Conservation (phyloP, 257 asterid species). For the Misopates orontium region DNA sequence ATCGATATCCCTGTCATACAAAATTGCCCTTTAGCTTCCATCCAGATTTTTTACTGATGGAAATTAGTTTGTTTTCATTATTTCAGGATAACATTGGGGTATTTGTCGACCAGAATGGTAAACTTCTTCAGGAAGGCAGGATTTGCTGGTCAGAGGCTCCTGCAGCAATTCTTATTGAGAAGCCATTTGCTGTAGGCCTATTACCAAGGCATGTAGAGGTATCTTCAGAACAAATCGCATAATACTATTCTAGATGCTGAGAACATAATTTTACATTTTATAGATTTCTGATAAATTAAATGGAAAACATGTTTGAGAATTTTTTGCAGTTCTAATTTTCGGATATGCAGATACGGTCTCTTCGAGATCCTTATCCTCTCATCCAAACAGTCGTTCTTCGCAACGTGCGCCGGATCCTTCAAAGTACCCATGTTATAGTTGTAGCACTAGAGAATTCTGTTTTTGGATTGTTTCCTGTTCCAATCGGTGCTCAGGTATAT, state of each 20-base stretch:
- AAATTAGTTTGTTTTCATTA: slow-evolving; percentile 20
- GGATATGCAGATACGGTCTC: slow-evolving; percentile 81
- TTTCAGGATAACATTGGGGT: slow-evolving; percentile 94
- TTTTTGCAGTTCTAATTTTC: slow-evolving; percentile 30
- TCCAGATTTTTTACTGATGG: slow-evolving; percentile 11
- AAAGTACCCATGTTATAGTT: slow-evolving; percentile 60
- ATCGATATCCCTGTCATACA: background rate
- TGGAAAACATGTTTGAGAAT: slow-evolving; percentile 18
- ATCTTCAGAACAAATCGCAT: slow-evolving; percentile 26
- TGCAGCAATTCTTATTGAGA: slow-evolving; percentile 62
- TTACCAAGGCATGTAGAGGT: slow-evolving; percentile 95
- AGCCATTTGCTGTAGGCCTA: slow-evolving; percentile 91
- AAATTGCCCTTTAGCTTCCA: background rate
- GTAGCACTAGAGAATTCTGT: slow-evolving; percentile 81
- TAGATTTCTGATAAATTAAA: background rate
- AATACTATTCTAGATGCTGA: no score
- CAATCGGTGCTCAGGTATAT: slow-evolving; percentile 96
- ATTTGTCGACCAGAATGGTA: slow-evolving; percentile 96
- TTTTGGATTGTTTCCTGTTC: slow-evolving; percentile 92
- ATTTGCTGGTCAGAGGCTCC: slow-evolving; percentile 99
- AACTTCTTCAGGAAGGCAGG: slow-evolving; percentile 96
- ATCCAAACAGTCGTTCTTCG: slow-evolving; percentile 95
- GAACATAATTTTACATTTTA: background rate
- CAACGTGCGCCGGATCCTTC: slow-evolving; percentile 75
- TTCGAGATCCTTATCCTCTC: slow-evolving; percentile 85